phyloP scores from a whole-genome alignment of 1,139 yeast species.

The Hemisphaericaspora lyxosophila region DNA sequence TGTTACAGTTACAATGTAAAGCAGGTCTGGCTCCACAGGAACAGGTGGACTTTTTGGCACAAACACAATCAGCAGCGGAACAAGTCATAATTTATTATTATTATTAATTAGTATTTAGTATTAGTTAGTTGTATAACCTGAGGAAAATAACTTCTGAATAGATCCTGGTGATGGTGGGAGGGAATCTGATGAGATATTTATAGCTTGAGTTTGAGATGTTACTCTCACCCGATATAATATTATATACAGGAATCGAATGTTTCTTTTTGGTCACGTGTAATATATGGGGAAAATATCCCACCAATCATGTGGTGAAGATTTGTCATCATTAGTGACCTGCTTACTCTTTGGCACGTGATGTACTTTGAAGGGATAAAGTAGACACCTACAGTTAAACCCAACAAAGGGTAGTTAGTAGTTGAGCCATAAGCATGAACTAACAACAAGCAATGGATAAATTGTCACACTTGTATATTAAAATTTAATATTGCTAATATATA shows the following conservation, averaged over 20 bases:
- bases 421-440: no score
- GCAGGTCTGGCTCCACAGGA: constrained; percentile 52
- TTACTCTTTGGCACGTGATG: constrained; percentile 9
- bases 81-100: constrained; percentile 33
- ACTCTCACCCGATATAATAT: not conserved
- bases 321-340: constrained; percentile 11
- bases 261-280: not conserved
- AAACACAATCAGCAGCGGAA: constrained; percentile 45
- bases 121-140: no score
- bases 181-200: no score
- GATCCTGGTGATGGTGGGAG: no score
- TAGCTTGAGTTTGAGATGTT: not conserved
- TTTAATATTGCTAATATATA: no score
- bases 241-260: not conserved
- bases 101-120: not conserved
- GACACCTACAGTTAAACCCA: no score
- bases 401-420: no score
- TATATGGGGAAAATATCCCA: no score
- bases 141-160: no score
- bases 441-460: no score
- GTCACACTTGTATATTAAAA: no score
- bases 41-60: constrained; percentile 51
- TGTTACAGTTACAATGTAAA: constrained; percentile 44
- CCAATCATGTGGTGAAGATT: constrained; percentile 11
- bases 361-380: no score